Evolutionary conservation across 2,329 filamentous ascomycete genomes (phyloP), one percentile per base, ranked within the genome.

Genomic region (Raffaelea arxii): DNA sequence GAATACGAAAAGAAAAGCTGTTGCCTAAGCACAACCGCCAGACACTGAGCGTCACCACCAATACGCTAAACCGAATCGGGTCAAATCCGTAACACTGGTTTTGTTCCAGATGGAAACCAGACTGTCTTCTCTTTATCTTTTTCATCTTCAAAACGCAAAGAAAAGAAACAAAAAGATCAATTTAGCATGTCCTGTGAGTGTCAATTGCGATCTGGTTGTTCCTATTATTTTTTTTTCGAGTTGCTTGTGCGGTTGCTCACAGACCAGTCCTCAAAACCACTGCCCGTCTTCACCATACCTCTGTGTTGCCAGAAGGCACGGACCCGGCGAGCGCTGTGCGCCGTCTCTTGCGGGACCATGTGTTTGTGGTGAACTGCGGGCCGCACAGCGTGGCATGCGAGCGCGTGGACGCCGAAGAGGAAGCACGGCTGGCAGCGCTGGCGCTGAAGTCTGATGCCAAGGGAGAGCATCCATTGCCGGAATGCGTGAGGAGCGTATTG

Each of bases 331-430:
- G 63, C 39, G 67, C 60, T n/a, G 54, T 77, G 25, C 58, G 64
- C 24, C 62, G 68, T 45, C 67, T 79, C 30, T 68, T 78, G 25
- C 74, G 75, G 23, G 67, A 74, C 54, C 70, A 75, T 53, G 64
- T 63, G 27, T 71, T 72, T 60, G 72, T 76, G 58, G 63, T 79
- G 40, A 52, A 62, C 37, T 74, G 70, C 60, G 68, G 77, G 52
- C 74, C 75, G 41, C 72, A 75, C 60, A 65, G 72, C 58, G 55
- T 64, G 49, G 66, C 64, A 39, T 70, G 66, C 55, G 62, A 68
- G 44, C 55, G 55, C 18, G 57, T 72, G 37, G 55, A 54, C 24
- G 48, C 48, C 5, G 52, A 57, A 3, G 52, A 58, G 6, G 58
- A 58, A 39, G 46, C 51, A 4, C 46, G 62, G 35, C 54, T 56